Base-by-base conservation (phyloP, 306 rosid species). In the Ziziphus jujuba region DNA sequence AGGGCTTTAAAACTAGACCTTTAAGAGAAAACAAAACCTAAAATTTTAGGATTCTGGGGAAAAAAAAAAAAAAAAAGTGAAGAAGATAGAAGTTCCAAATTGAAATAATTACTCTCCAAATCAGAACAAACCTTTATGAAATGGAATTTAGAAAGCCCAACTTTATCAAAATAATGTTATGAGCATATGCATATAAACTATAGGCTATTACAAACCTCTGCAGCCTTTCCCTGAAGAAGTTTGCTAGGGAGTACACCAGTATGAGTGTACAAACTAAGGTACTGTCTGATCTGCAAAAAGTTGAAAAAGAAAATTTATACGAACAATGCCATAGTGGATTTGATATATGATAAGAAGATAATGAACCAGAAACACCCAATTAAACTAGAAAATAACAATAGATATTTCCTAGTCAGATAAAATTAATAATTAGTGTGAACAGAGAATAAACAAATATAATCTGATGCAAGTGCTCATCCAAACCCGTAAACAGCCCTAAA, bases 171-270 rank as follows among this genome's bases (percentile, higher is more conserved):
- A 35, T 9, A n/a, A 14, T 50, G 2, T 14, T 14, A 49, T 49
- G 21, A 49, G 6, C 16, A 68, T 25, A 56, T 15, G 22, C 13
- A 10, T 50, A 58, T 24, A 62, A 16, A 34, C 12, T 58, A 69
- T 48, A 56, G 67, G 67, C 40, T 53, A 67, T 64, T 48, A 73
- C 85, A 43, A 71, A 92, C 98, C 95, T 86, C 82, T 1, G 89
- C 88, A 7, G 93, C 92, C 74, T 84, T 79, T 67, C 92, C 97
- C 73, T 80, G 91, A 65, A 92, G 85, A 75, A 87, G 49, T 79
- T 79, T 79, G 80, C 98, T 92, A 7, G 98, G 95, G 63, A 78
- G 88, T 78, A 80, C 81, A 56, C 97, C 97, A 16, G 84, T 75
- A 52, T 81, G 84, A 79, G 86, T 68, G 73, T 92, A 83, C 87